Evolutionary conservation across 1,284 basidiomycete genomes (phyloP), one percentile per base, ranked within the genome.

Genomic region (Mycena sp.): DNA sequence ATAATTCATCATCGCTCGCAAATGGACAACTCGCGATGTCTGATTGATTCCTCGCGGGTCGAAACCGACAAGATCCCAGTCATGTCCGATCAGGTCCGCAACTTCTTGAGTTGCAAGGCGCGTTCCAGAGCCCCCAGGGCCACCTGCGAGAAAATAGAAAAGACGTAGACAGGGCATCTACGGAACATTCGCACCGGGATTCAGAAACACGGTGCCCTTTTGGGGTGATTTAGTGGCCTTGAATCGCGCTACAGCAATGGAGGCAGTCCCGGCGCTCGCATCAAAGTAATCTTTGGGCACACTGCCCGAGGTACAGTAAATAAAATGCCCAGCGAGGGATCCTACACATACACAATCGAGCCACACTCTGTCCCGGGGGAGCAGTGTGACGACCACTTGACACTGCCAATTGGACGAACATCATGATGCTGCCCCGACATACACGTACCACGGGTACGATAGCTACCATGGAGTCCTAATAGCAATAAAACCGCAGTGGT

Each of bases 211-310:
- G 4, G 69, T 70, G 14, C 71, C 71, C 29, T 70, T 71, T 38
- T 59, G 64, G 17, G 70, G 70, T 10, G 29, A 56, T 21, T 69
- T 70, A 1, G 69, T 71, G 4, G 73, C 72, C 44, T 69, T 72
- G 28, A 67, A 65, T 23, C 71, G 66, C 1, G 65, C 71, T 11
- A 77, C 55, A 2, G 76, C 75, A 32, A 77, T 69, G 7, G 68
- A 69, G 7, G 74, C 70, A 1, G 65, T 68, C 2, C 76, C 75
- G 26, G 63, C 71, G 23, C 60, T 60, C 1, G 52, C n/a, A 52
- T 77, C 68, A 37, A 73, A 70, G 54, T 77, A 75, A 49, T 77
- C 74, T 37, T 75, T 74, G 3, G 75, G 76, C 1, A 76, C 75
- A 21, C 72, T 75, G 61, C 32, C 16, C 3, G 6, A 50, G 5